These are phyloP conservation scores for Fusarium miscanthi DNA, from an alignment of 2,329 filamentous ascomycete genomes.

Conservation along the genomic window DNA sequence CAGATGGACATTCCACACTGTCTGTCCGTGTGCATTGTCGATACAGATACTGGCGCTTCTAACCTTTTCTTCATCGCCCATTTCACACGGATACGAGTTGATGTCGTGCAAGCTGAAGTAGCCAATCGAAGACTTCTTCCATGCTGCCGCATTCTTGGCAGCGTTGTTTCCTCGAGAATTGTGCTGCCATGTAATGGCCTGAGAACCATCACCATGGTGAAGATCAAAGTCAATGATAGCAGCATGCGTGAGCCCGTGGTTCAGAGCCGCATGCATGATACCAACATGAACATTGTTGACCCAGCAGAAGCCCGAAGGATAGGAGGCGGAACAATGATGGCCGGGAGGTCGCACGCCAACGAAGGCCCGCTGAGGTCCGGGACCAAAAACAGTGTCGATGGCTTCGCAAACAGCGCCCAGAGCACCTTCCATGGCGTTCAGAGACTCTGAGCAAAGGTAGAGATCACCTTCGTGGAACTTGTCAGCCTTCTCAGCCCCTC, in stretches of 20 bases:
- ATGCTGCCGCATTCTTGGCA: conserved; percentile 76
- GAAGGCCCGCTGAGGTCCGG: conserved; percentile 80
- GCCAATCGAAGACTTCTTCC: conserved; percentile 88
- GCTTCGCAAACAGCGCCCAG: conserved; percentile 94
- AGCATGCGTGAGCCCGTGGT: conserved; percentile 89
- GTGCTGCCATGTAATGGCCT: conserved; percentile 91
- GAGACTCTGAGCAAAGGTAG: conserved; percentile 87
- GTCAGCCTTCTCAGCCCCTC: conserved; percentile 59
- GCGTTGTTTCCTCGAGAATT: conserved; percentile 75
- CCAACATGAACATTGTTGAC: conserved; percentile 98
- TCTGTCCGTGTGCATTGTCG: conserved; percentile 93
- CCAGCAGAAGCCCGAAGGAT: conserved; percentile 98
- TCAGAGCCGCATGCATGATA: conserved; percentile 87
- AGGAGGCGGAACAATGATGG: conserved; percentile 91
- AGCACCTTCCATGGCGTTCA: conserved; percentile 89
- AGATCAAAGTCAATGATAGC: conserved; percentile 94
- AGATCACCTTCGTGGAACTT: conserved; percentile 89
- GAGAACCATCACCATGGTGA: conserved; percentile 95
- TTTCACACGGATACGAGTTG: conserved; percentile 97
- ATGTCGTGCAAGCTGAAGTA: conserved; percentile 99
- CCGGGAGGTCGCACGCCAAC: conserved; percentile 93
- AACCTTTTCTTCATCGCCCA: conserved; percentile 92
- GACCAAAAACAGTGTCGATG: conserved; percentile 82
- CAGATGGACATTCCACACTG: conserved; percentile 95
- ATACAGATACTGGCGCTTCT: conserved; percentile 94